Conservation (phyloP, 2,329 filamentous ascomycete species). For the Aspergillus sp. region DNA sequence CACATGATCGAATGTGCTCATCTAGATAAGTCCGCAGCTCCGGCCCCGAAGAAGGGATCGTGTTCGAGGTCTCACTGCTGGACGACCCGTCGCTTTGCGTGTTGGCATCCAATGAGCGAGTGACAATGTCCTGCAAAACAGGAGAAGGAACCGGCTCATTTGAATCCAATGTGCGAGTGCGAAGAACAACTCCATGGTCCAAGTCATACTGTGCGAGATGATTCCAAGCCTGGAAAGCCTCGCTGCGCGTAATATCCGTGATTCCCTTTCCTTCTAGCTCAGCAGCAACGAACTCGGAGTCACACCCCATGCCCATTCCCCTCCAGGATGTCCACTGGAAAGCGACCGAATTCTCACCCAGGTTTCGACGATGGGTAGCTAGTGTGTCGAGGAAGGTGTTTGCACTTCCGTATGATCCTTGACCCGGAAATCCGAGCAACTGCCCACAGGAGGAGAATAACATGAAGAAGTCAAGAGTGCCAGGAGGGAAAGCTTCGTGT, state of each 20-base stretch:
- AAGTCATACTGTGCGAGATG: constrained; percentile 30
- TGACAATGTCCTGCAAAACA: constrained; percentile 8
- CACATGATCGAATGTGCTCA: constrained; percentile 26
- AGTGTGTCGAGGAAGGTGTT: constrained; percentile 32
- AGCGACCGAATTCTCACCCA: constrained; percentile 38
- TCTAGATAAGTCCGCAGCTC: constrained; percentile 28
- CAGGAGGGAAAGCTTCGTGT: constrained; percentile 23
- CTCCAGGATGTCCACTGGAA: constrained; percentile 44
- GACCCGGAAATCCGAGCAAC: constrained; percentile 24
- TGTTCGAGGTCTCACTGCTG: background rate
- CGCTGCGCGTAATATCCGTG: constrained; percentile 36
- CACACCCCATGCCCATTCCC: constrained; percentile 34
- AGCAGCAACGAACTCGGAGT: constrained; percentile 34
- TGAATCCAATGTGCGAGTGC: constrained; percentile 24
- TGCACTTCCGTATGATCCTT: constrained; percentile 22
- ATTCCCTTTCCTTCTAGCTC: constrained; percentile 41
- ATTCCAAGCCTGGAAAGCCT: constrained; percentile 42
- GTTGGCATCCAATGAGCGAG: background rate
- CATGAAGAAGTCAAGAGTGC: constrained; percentile 25
- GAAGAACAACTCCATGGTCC: constrained; percentile 36
- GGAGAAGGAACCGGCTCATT: constrained; percentile 21
- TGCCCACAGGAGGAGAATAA: constrained; percentile 29
- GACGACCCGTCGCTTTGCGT: background rate
- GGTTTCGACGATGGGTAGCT: constrained; percentile 20
- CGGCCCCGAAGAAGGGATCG: constrained; percentile 7